Evolutionary conservation across 345 rosid genomes (phyloP).

Genomic region (Schrenkiella parvula): DNA sequence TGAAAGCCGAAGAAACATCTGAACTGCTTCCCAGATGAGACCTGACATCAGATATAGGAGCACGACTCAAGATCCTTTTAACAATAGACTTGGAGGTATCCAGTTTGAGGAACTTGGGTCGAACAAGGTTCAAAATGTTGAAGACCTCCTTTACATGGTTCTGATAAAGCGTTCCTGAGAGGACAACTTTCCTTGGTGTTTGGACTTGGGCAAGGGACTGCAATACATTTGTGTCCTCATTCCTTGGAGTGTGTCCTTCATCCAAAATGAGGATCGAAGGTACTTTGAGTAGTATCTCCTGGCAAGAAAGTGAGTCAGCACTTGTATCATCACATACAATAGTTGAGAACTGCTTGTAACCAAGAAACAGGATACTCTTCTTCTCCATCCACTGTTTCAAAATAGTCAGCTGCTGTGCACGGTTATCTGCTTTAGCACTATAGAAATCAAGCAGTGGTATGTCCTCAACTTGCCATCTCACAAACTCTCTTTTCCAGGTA

Average conservation of each 20-base stretch:
- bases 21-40: conserved; percentile 42
- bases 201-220: conserved; percentile 84
- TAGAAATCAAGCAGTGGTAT: conserved; percentile 75
- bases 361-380: conserved; percentile 87
- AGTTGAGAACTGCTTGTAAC: conserved; percentile 86
- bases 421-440: conserved; percentile 71
- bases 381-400: conserved; percentile 77
- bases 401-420: conserved; percentile 65
- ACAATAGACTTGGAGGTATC: conserved; percentile 51
- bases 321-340: conserved; percentile 61
- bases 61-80: conserved; percentile 69
- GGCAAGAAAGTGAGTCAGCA: conserved; percentile 43
- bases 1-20: conserved; percentile 52
- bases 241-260: conserved; percentile 98
- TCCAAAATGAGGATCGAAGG: conserved; percentile 88
- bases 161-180: conserved; percentile 93
- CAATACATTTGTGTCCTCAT: conserved; percentile 69
- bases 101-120: conserved; percentile 72
- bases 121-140: conserved; percentile 80
- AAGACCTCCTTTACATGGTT: conserved; percentile 94
- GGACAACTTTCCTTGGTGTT: conserved; percentile 86
- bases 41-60: conserved; percentile 45
- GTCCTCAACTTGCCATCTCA: conserved; percentile 88
- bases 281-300: conserved; percentile 65
- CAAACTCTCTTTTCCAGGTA: conserved; percentile 89